These are phyloP conservation scores for Phyllosticta citrichinensis DNA, from an alignment of 2,329 filamentous ascomycete genomes.

Conservation along the genomic window DNA sequence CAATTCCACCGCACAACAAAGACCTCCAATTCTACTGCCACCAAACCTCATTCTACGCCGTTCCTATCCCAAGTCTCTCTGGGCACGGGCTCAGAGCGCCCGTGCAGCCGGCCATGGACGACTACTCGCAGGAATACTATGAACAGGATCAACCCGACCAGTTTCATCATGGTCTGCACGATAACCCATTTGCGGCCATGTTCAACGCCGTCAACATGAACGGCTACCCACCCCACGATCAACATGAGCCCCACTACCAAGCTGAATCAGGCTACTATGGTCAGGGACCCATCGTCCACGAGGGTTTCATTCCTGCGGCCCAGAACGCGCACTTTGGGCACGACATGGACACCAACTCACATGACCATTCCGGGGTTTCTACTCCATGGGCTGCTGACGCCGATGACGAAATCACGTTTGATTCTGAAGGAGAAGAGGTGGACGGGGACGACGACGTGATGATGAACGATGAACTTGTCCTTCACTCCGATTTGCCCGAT, in stretches of 20 bases:
- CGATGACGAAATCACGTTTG: slow-evolving; percentile 2
- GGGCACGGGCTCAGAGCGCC: background rate
- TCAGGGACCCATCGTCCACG: slow-evolving; percentile 23
- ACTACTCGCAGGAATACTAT: slow-evolving; percentile 2
- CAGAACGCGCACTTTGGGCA: slow-evolving; percentile 9
- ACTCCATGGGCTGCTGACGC: background rate
- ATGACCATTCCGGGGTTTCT: background rate
- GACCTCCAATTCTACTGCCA: background rate
- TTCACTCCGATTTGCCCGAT: slow-evolving; percentile 17
- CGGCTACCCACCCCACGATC: background rate
- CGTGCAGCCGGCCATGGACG: background rate
- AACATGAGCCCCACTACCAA: background rate
- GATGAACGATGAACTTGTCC: slow-evolving; percentile 11
- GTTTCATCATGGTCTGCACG: slow-evolving; percentile 1
- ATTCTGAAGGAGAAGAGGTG: slow-evolving; percentile 16
- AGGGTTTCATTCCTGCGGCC: slow-evolving; percentile 30
- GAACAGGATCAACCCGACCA: background rate
- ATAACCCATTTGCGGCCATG: slow-evolving; percentile 10
- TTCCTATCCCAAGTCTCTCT: too few species aligned
- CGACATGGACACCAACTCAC: slow-evolving; percentile 18
- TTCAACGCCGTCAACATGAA: background rate
- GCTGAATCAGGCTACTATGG: slow-evolving; percentile 7
- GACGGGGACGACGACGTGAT: slow-evolving; percentile 21
- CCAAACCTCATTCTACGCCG: too few species aligned
- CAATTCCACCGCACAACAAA: background rate